Conservation (phyloP, 192 early-diverging fungal species). For the Endogone sp. region DNA sequence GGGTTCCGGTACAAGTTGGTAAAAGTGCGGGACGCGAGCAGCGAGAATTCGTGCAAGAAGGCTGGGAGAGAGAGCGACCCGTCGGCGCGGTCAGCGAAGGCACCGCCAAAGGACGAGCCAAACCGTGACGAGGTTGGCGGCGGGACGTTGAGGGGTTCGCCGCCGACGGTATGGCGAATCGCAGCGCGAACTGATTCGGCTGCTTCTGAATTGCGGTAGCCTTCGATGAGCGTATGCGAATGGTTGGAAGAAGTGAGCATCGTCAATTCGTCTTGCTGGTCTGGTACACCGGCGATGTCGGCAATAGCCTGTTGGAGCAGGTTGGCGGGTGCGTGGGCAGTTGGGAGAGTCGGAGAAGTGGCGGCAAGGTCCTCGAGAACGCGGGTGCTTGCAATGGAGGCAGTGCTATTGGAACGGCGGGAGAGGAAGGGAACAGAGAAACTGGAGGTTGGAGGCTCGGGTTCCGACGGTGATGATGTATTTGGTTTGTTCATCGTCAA, state of each 20-base stretch:
- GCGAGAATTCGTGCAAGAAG: constrained; percentile 7
- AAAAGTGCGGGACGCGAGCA: constrained; percentile 40
- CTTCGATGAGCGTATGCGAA: constrained; percentile 17
- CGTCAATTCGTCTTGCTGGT: constrained; percentile 13
- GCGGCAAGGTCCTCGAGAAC: constrained; percentile 13
- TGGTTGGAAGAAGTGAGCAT: constrained; percentile 24
- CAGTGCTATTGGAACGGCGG: constrained; percentile 2
- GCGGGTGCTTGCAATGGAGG: constrained; percentile 20
- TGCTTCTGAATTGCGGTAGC: constrained; percentile 14
- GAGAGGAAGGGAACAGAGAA: constrained; percentile 18
- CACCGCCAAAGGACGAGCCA: constrained; percentile 3
- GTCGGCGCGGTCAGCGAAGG: background rate
- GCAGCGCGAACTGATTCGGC: constrained; percentile 4
- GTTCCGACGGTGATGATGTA: constrained; percentile 14
- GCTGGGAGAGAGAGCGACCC: background rate
- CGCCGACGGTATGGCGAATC: background rate
- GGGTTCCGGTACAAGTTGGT: constrained; percentile 46
- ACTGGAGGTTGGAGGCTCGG: constrained; percentile 3
- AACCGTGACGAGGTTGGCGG: constrained; percentile 19
- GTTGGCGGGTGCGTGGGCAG: background rate
- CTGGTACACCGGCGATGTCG: background rate
- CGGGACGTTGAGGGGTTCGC: constrained; percentile 12
- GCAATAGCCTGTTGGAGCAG: constrained; percentile 6
- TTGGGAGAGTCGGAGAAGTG: background rate
- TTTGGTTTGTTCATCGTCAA: constrained; percentile 30